These are phyloP conservation scores for Paxillus ammoniavirescens DNA, from an alignment of 768 basidiomycete species.

Conservation along the genomic window DNA sequence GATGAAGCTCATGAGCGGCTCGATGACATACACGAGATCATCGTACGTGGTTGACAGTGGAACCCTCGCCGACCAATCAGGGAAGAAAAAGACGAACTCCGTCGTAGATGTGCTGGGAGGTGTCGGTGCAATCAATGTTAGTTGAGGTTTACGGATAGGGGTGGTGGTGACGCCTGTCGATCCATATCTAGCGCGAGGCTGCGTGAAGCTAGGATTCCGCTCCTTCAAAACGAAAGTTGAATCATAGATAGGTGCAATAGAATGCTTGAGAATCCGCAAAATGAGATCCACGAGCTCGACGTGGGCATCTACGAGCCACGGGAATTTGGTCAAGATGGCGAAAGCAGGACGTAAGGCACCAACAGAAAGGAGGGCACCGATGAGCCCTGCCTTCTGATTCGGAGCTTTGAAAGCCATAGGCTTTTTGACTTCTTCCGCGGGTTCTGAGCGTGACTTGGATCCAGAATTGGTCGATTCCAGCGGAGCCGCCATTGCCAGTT, in stretches of 20 bases:
- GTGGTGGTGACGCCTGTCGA: conserved; percentile 51
- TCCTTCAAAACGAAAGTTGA: conserved; percentile 50
- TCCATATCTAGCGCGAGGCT: conserved; percentile 64
- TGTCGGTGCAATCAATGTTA: conserved; percentile 78
- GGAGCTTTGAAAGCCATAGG: conserved; percentile 38
- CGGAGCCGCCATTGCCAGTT: conserved; percentile 83
- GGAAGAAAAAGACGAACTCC: conserved; percentile 92
- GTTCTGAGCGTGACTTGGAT: conserved; percentile 39
- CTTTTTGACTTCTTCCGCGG: conserved; percentile 38
- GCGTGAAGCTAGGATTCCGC: conserved; percentile 58
- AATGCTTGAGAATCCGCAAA: conserved; percentile 68
- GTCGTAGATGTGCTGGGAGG: conserved; percentile 73
- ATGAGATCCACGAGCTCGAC: conserved; percentile 86
- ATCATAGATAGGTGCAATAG: conserved; percentile 68
- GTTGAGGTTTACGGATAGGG: conserved; percentile 55
- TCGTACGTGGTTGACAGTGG: conserved; percentile 62
- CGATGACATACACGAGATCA: conserved; percentile 72
- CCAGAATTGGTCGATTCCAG: conserved; percentile 52
- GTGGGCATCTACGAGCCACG: conserved; percentile 80
- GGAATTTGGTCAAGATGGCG: conserved; percentile 76
- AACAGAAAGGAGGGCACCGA: conserved; percentile 78
- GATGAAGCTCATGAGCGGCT: conserved; percentile 77
- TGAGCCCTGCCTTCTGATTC: conserved; percentile 80
- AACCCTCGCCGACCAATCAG: conserved; percentile 73
- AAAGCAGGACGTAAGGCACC: conserved; percentile 81